Conservation (phyloP, 1,139 yeast genomes). For the Yamadazyma blattariae region DNA sequence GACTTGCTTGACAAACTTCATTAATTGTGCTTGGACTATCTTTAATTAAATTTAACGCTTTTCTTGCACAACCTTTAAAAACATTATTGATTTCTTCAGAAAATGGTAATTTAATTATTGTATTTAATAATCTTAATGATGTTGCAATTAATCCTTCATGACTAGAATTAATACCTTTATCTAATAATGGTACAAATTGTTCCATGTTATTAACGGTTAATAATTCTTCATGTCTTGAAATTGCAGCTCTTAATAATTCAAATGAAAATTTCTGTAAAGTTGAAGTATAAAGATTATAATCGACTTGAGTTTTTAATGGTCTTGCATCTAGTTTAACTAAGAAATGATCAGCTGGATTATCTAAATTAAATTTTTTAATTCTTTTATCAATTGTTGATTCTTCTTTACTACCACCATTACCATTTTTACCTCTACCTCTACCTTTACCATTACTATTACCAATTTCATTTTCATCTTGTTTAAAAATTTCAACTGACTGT, state of each 20-base stretch:
- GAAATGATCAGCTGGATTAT: slow-evolving; percentile 54
- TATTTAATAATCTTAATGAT: slow-evolving; percentile 60
- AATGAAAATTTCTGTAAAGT: slow-evolving; percentile 76
- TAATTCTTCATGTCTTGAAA: slow-evolving; percentile 58
- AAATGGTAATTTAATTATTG: slow-evolving; percentile 62
- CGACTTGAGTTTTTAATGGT: slow-evolving; percentile 50
- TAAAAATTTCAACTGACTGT: slow-evolving; percentile 42
- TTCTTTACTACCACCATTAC: too few species aligned
- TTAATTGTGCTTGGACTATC: slow-evolving; percentile 76
- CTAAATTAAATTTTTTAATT: slow-evolving; percentile 7
- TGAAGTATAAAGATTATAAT: slow-evolving; percentile 46
- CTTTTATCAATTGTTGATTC: background rate
- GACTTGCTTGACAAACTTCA: slow-evolving; percentile 79
- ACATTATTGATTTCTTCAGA: slow-evolving; percentile 50
- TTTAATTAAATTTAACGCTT: slow-evolving; percentile 64
- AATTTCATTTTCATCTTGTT: slow-evolving; percentile 6
- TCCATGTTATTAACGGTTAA: slow-evolving; percentile 58
- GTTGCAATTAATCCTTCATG: slow-evolving; percentile 76
- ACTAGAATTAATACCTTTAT: slow-evolving; percentile 55
- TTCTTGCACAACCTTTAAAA: slow-evolving; percentile 59
- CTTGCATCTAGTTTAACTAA: slow-evolving; percentile 64
- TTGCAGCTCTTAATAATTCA: slow-evolving; percentile 72
- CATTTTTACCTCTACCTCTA: slow-evolving; percentile 7
- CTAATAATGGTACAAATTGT: slow-evolving; percentile 75
- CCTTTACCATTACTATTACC: slow-evolving; percentile 14